phyloP scores from a whole-genome alignment of 306 rosid genomes.

The Cucumis hystrix region DNA sequence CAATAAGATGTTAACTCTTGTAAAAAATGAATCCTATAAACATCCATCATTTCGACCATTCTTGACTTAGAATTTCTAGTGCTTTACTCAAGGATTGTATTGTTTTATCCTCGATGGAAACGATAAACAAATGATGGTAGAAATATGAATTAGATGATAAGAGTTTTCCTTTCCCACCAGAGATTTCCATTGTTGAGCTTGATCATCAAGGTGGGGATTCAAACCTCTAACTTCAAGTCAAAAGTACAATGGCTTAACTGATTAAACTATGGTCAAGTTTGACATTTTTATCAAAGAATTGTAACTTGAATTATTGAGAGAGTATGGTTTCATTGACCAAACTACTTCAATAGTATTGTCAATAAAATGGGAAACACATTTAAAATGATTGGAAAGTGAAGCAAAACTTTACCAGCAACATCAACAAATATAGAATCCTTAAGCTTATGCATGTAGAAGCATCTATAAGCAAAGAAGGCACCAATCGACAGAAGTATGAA shows the following conservation, averaged over 20 bases:
- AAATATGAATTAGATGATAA: background rate
- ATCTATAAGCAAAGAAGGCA: slow-evolving; percentile 35
- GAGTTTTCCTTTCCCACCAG: background rate
- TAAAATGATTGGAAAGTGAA: background rate
- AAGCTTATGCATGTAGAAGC: slow-evolving; percentile 22
- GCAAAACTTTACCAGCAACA: slow-evolving; percentile 50
- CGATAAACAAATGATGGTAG: background rate
- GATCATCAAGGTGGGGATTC: background rate
- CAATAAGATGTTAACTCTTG: background rate
- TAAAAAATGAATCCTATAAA: background rate
- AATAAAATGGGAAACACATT: background rate
- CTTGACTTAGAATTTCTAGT: background rate
- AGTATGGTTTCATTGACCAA: background rate
- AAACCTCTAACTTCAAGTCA: background rate
- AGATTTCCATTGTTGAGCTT: background rate
- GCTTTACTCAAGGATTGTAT: background rate
- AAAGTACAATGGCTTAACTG: background rate
- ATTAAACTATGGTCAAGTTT: background rate
- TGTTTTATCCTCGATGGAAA: background rate
- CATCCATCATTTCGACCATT: background rate
- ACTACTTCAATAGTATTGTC: background rate
- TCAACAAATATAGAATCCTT: slow-evolving; percentile 55
- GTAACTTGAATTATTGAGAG: background rate
- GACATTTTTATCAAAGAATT: background rate
- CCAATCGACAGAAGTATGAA: slow-evolving; percentile 45